phyloP scores from a whole-genome alignment of 139 green algal species.

The Haematococcus lacustris region DNA sequence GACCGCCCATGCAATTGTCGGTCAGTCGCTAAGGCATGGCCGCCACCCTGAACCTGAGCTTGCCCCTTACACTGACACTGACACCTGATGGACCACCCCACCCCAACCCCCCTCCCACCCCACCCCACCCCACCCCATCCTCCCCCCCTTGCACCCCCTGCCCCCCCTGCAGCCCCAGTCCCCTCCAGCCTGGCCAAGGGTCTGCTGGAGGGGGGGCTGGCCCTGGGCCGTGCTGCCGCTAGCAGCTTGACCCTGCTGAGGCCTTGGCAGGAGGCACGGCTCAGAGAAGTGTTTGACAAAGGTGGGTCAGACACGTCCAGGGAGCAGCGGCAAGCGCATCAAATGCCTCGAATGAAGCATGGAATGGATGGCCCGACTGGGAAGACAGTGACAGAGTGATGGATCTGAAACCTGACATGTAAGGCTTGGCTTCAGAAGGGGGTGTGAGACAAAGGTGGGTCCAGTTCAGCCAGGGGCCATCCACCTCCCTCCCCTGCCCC shows the following conservation, averaged over 20 bases:
- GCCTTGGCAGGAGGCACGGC: conserved; percentile 9
- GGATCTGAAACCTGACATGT: not conserved
- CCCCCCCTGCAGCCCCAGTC: conserved; percentile 11
- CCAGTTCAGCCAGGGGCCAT: not conserved
- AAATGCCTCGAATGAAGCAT: not conserved
- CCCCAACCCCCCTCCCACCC: not conserved
- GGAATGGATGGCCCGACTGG: not conserved
- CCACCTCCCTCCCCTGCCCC: no score
- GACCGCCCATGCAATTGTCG: no score
- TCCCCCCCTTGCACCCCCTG: not conserved
- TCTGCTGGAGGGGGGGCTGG: conserved; percentile 42
- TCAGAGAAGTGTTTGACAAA: conserved; percentile 11
- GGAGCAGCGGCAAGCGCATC: not conserved
- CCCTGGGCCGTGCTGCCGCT: conserved; percentile 26
- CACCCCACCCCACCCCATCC: not conserved
- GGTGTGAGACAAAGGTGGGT: not conserved
- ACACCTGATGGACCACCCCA: no score
- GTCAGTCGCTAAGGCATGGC: no score
- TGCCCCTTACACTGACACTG: no score
- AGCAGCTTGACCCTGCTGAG: conserved; percentile 16
- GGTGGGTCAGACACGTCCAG: not conserved
- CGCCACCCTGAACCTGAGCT: no score
- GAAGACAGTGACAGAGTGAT: not conserved
- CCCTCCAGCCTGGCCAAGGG: conserved; percentile 18
- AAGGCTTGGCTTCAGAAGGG: no score